Evolutionary conservation across 805 yeast genomes (phyloP).

Genomic region (Sugiyamaella americana): DNA sequence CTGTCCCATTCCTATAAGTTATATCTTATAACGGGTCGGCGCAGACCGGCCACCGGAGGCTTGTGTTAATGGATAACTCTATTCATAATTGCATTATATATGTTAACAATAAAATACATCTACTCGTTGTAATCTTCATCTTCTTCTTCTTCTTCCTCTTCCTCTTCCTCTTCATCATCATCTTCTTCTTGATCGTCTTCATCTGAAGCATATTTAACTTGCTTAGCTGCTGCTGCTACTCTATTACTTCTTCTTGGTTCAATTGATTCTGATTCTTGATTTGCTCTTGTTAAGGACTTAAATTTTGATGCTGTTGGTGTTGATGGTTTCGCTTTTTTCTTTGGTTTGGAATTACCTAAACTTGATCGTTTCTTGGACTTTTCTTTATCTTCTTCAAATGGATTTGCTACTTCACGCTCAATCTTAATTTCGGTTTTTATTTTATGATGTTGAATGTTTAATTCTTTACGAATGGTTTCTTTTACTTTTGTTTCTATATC

Average conservation of each 20-base stretch:
- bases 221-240: constrained; percentile 7
- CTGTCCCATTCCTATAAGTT: no score
- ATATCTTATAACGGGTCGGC: no score
- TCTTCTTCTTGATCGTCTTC: constrained; percentile 16
- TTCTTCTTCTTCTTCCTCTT: constrained; percentile 16
- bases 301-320: constrained; percentile 2
- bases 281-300: constrained; percentile 22
- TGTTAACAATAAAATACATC: no score
- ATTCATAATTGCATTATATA: no score
- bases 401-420: neutral
- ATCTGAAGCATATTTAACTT: constrained; percentile 12
- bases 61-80: no score
- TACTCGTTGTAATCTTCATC: no score
- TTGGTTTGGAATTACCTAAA: neutral
- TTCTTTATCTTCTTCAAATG: no score
- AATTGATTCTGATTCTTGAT: constrained; percentile 21
- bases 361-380: neutral
- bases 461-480: neutral
- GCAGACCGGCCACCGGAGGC: no score
- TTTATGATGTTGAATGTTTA: neutral
- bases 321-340: neutral
- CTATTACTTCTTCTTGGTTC: constrained; percentile 19
- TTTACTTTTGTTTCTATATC: neutral
- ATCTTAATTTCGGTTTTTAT: neutral
- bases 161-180: constrained; percentile 14